Evolutionary conservation across 768 basidiomycete genomes (phyloP).

Genomic region (Kwoniella sp.): DNA sequence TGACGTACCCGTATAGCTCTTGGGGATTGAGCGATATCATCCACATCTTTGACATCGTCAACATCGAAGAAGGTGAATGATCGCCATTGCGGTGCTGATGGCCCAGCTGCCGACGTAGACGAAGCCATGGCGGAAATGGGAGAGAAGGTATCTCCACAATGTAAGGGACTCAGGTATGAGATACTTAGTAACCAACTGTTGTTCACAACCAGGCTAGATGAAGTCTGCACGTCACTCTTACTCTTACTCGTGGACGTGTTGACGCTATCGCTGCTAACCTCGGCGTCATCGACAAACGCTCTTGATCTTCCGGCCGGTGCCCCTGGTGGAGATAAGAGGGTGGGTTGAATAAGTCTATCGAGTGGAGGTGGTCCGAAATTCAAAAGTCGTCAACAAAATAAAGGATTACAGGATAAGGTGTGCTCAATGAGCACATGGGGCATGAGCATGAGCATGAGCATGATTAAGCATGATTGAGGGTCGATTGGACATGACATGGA

Average conservation of each 20-base stretch:
- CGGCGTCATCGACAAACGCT: background rate
- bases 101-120: slow-evolving; percentile 14
- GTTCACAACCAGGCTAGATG: no score
- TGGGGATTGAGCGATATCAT: slow-evolving; percentile 74
- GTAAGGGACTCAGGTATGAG: no score
- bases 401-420: background rate
- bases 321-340: background rate
- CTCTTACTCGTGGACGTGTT: no score
- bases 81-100: slow-evolving; percentile 66
- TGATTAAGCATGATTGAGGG: background rate
- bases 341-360: background rate
- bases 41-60: slow-evolving; percentile 72
- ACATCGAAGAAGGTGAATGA: slow-evolving; percentile 89
- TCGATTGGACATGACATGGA: no score
- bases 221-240: no score
- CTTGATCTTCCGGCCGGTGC: background rate
- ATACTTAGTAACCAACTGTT: no score
- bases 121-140: slow-evolving; percentile 14
- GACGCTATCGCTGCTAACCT: background rate
- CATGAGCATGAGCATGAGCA: background rate
- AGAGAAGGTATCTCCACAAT: no score
- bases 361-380: slow-evolving; percentile 19
- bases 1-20: slow-evolving; percentile 72
- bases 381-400: slow-evolving; percentile 6
- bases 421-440: background rate